Evolutionary conservation across 2,329 filamentous ascomycete species (phyloP), one percentile per base, ranked within the genome.

Genomic region (Aspergillus spinulosporus): DNA sequence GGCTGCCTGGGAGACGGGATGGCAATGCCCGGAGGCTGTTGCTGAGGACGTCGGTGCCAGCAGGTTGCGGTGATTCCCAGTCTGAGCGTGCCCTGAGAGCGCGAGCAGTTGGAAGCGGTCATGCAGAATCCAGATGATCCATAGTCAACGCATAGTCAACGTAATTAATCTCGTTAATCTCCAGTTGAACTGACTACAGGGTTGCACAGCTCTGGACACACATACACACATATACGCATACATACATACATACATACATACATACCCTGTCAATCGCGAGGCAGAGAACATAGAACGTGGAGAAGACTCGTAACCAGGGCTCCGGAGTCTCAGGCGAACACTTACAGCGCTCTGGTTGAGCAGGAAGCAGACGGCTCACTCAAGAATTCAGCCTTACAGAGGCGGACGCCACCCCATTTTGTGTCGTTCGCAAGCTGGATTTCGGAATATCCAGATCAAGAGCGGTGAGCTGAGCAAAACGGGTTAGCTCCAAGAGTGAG

Each of bases 381-480:
- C 21, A 21, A 21, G 21, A 21, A 21, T 15, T 48, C 51, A 54
- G 52, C 52, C 52, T 54, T 54, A 49, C 37, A n/a, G 34, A 21
- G 21, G 21, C 21, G 21, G 32, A 45, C 49, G 49, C 49, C 49
- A 52, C 49, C 32, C 11, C 49, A 37, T 26, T 21, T 47, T 44
- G 49, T 52, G 39, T 32, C 40, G 40, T 28, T 46, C 40, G 15
- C 11, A 49, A 55, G 40, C 49, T 44, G 40, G 49, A 34, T 14
- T 26, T 28, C 44, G 21, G 26, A 46, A 21, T 46, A 37, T 58
- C 50, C 53, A 51, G 52, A 58, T 54, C 29, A 37, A 57, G 51
- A 63, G 62, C 62, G 62, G 62, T 64, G 62, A 63, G 58, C 5
- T 42, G 46, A 28, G 43, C 62, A 60, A 62, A 53, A 54, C 51